phyloP scores from a whole-genome alignment of 192 early-diverging fungal species.

The Rhizoclosmatium sp. region DNA sequence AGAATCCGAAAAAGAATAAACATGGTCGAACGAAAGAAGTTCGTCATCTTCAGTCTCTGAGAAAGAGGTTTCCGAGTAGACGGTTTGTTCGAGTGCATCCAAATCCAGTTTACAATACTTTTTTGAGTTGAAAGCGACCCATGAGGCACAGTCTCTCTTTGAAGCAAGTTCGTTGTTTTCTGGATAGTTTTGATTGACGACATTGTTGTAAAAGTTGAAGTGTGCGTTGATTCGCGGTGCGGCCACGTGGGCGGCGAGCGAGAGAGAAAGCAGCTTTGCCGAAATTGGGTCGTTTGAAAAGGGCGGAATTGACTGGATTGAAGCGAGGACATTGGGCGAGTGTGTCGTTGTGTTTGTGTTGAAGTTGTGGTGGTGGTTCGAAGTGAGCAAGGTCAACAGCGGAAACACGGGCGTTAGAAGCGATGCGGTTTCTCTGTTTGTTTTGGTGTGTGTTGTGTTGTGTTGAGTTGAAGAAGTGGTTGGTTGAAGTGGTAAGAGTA shows the following conservation, averaged over 20 bases:
- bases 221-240: conserved; percentile 86
- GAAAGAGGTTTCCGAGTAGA: conserved; percentile 21
- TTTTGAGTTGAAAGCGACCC: conserved; percentile 73
- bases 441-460: no score
- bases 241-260: conserved; percentile 70
- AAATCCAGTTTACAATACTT: conserved; percentile 69
- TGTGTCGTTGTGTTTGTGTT: no score
- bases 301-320: no score
- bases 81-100: conserved; percentile 47
- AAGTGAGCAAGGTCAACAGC: no score
- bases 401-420: no score
- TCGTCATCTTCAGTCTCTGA: conserved; percentile 1
- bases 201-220: conserved; percentile 81
- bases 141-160: conserved; percentile 56
- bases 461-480: no score
- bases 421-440: no score
- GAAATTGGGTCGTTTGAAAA: no score
- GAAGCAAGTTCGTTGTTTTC: conserved; percentile 46
- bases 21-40: conserved; percentile 69
- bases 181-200: conserved; percentile 65
- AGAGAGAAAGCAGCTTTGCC: conserved; percentile 62
- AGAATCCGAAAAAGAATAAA: conserved; percentile 38
- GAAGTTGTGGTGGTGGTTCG: no score
- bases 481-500: no score
- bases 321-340: no score